Base-by-base conservation (phyloP, 2,329 filamentous ascomycete species). In the Neofusicoccum umdonicola region DNA sequence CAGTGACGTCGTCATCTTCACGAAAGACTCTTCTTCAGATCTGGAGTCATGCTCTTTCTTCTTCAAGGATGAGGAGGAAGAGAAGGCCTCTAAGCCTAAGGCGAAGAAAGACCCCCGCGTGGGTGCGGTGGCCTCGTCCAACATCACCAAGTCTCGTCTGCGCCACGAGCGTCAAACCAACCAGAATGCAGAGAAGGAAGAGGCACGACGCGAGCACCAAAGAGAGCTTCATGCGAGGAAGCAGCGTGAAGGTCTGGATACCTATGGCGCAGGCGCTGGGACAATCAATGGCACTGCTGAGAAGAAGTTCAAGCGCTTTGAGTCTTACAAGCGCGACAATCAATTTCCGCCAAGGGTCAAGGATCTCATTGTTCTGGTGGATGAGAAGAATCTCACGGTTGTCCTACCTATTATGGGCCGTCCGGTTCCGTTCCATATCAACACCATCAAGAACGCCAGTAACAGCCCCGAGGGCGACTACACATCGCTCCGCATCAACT, bases 261-360 rank as follows among this genome's bases (percentile, higher is more conserved):
- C 92, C 68, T 99, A 96, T 75, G 88, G 92, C 47, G 92, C 96
- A 73, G 91, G 91, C 0, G 93, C 90, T 0, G 90, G 88, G 65
- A 92, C 90, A 65, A 84, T 94, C 68, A 95, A 97, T 72, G 95
- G 94, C 39, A 88, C 89, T n/a, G 90, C 95, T 69, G 90, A 96
- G 76, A 98, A 98, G 84, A 96, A 94, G 80, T 98, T 99, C 84
- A 98, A 98, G 82, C 91, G 93, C 64, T 99, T 98, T 74, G 95
- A 99, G 78, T 99, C 95, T 0, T 99, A 99, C 82, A 99, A 98
- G 83, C 88, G 94, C 66, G 95, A 98, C 77, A 97, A 96, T 71
- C 94, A 98, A 77, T 88, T 99, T 62, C 95, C 95, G 1, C 75
- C 85, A 13, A 89, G 88, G 73, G 88, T 96, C 69, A 90, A 90